Percentiles rank a stretch among this genome's conserved stretches.
Conservation (phyloP, 495 filamentous ascomycete species). For the Hypoxylon intermedium region DNA sequence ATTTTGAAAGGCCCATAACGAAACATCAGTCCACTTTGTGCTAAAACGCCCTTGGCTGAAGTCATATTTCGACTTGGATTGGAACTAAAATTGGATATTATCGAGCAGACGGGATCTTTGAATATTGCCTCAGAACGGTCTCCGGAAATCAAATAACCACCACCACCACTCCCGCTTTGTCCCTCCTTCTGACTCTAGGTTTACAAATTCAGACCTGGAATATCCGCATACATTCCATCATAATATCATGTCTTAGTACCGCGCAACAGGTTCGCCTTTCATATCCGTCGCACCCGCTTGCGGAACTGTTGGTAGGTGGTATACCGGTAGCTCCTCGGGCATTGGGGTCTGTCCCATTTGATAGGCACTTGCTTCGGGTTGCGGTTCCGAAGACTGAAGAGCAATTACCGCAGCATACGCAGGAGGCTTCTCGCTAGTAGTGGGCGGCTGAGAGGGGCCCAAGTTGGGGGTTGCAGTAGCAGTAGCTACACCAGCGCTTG, state of each 20-base stretch:
- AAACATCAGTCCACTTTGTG: neutral
- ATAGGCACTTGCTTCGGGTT: slow-evolving; percentile 29
- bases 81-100: neutral
- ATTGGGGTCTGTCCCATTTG: slow-evolving; percentile 32
- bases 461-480: slow-evolving; percentile 1
- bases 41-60: neutral
- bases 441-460: slow-evolving; percentile 9
- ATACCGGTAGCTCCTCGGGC: slow-evolving; percentile 16
- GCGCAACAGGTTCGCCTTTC: slow-evolving; percentile 24
- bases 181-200: neutral
- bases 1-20: slow-evolving; percentile 18
- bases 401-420: slow-evolving; percentile 17
- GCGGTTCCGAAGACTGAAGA: slow-evolving; percentile 31
- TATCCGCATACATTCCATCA: neutral
- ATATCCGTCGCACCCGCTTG: slow-evolving; percentile 1
- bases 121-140: too few species aligned
- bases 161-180: too few species aligned
- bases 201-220: neutral
- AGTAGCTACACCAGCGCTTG: neutral
- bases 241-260: slow-evolving; percentile 13
- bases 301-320: slow-evolving; percentile 10
- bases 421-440: slow-evolving; percentile 24
- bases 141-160: too few species aligned
- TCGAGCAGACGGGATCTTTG: too few species aligned
- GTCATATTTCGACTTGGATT: neutral